Conservation (phyloP, 352 stramenopile species). For the Globisporangium irregulare region DNA sequence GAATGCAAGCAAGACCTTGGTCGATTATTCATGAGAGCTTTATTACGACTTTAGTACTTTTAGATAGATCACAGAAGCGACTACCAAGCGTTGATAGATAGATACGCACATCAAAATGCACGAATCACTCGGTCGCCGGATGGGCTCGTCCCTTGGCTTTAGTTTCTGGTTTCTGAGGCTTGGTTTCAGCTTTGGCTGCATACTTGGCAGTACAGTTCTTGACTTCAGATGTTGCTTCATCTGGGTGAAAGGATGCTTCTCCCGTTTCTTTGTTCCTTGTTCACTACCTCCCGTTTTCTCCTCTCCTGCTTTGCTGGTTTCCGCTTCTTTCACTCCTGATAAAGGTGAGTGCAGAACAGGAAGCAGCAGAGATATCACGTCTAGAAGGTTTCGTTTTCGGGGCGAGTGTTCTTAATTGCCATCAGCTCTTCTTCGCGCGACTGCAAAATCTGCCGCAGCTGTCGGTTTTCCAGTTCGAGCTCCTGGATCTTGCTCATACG, state of each 20-base stretch:
- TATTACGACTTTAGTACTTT: slow-evolving; percentile 8
- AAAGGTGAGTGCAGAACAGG: not conserved
- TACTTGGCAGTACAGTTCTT: not conserved
- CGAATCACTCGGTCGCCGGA: not conserved
- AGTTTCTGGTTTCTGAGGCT: not conserved
- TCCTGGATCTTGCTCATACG: slow-evolving; percentile 71
- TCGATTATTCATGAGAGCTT: slow-evolving; percentile 3
- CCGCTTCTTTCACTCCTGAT: not conserved
- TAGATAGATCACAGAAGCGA: not conserved
- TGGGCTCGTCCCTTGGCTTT: not conserved
- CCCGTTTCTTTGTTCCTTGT: not conserved
- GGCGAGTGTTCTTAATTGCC: slow-evolving; percentile 14
- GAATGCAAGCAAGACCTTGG: not conserved
- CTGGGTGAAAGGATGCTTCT: not conserved
- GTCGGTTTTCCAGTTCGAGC: slow-evolving; percentile 61
- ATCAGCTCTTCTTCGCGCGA: slow-evolving; percentile 40
- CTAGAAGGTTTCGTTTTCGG: slow-evolving; percentile 16
- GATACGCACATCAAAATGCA: slow-evolving; percentile 6
- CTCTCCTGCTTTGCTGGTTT: not conserved
- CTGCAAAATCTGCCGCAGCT: slow-evolving; percentile 44
- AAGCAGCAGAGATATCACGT: not conserved
- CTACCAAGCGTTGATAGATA: not conserved
- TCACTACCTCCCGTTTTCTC: not conserved
- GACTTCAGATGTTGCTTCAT: not conserved
- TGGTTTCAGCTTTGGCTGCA: not conserved